A percentile compares a stretch with the other conserved stretches of the same genome.
Conservation (phyloP, 164 flowering plant species). For the Kalanchoe fedtschenkoi region DNA sequence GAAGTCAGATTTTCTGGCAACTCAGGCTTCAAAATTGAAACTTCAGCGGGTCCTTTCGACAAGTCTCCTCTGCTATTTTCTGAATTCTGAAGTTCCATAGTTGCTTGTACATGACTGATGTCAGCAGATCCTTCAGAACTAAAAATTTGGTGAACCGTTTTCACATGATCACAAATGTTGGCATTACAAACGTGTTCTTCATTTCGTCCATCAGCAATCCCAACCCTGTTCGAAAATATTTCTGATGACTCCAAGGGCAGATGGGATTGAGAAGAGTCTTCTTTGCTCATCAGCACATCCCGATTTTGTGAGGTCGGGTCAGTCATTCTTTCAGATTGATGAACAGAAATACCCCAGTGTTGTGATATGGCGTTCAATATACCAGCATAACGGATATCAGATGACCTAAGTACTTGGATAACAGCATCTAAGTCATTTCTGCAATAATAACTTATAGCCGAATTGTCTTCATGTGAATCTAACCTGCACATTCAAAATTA, state of each 20-base stretch:
- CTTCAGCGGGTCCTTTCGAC: conserved; percentile 1
- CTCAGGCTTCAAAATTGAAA: neutral
- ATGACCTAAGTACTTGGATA: conserved; percentile 49
- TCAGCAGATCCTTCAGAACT: conserved; percentile 3
- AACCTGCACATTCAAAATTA: conserved; percentile 46
- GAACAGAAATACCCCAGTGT: conserved; percentile 37
- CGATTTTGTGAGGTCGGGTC: conserved; percentile 12
- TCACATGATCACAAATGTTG: conserved; percentile 11
- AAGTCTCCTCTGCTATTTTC: neutral
- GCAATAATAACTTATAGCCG: conserved; percentile 42
- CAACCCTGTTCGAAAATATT: conserved; percentile 14
- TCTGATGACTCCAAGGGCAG: conserved; percentile 15
- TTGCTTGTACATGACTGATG: neutral
- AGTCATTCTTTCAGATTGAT: conserved; percentile 18
- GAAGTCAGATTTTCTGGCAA: neutral
- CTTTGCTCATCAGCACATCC: conserved; percentile 8
- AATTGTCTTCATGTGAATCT: conserved; percentile 40
- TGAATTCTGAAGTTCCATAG: neutral
- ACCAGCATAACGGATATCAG: conserved; percentile 25
- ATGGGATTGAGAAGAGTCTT: conserved; percentile 8
- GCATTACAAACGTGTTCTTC: conserved; percentile 8
- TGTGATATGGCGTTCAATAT: conserved; percentile 43
- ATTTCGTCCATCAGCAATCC: conserved; percentile 17
- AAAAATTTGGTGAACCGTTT: conserved; percentile 11
- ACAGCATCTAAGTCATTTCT: conserved; percentile 48